These are phyloP conservation scores for Diphasiastrum complanatum DNA, from an alignment of 83 land plant species.

Conservation along the genomic window DNA sequence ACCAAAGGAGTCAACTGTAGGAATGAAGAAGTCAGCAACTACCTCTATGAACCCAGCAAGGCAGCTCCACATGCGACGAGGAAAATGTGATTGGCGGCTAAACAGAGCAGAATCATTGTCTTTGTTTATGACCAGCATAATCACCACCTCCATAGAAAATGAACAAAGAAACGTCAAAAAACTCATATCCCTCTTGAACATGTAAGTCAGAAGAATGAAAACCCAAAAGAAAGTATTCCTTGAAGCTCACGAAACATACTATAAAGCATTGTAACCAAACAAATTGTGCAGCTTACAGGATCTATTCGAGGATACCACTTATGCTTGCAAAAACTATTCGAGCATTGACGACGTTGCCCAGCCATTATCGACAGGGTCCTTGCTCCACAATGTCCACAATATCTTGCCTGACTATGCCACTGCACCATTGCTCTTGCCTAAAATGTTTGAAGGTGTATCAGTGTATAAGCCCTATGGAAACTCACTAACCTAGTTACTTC, in stretches of 20 bases:
- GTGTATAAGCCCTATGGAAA: not conserved
- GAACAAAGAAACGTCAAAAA: not conserved
- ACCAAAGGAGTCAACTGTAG: not conserved
- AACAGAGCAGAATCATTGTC: conserved; percentile 76
- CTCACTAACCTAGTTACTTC: not conserved
- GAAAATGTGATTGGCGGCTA: conserved; percentile 74
- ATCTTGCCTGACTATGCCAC: conserved; percentile 60
- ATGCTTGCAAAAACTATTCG: conserved; percentile 53
- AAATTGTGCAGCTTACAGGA: conserved; percentile 45
- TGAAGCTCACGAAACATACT: too few relatives aligned
- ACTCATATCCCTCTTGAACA: not conserved
- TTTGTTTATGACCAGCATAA: conserved; percentile 89
- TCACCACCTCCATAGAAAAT: conserved; percentile 60
- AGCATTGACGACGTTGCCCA: conserved; percentile 68
- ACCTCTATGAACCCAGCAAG: conserved; percentile 97
- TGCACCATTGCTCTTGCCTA: conserved; percentile 82
- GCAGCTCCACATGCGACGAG: conserved; percentile 96
- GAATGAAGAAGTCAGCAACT: not conserved
- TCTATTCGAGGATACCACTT: conserved; percentile 82
- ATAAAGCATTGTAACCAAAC: too few relatives aligned
- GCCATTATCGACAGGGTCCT: conserved; percentile 48
- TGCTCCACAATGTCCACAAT: conserved; percentile 78
- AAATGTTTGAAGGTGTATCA: not conserved
- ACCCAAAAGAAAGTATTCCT: too few relatives aligned
- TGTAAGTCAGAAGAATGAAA: conserved; percentile 1